These are phyloP conservation scores for Phylloporus scabripes DNA, from an alignment of 768 basidiomycete genomes.

Conservation along the genomic window DNA sequence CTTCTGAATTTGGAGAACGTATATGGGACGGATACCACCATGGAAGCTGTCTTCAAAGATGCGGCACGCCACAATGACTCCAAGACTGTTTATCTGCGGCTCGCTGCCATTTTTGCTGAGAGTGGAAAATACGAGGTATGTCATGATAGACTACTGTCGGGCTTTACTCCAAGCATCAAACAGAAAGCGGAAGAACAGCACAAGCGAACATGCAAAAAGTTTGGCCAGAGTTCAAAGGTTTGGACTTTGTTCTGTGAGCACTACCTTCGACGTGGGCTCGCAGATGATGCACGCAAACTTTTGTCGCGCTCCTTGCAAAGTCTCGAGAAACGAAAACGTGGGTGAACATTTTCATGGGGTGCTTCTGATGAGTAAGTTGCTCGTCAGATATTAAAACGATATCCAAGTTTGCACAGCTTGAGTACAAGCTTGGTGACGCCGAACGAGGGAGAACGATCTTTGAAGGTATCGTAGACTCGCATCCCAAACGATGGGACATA, in stretches of 20 bases:
- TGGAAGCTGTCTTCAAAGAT: conserved; percentile 84
- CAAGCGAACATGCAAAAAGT: conserved; percentile 88
- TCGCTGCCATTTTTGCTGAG: conserved; percentile 81
- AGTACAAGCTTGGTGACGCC: conserved; percentile 90
- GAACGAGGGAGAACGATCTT: conserved; percentile 96
- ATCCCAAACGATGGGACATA: conserved; percentile 91
- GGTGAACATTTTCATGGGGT: conserved; percentile 28
- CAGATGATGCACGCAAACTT: conserved; percentile 79
- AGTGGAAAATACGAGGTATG: conserved; percentile 74
- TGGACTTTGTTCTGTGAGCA: conserved; percentile 89
- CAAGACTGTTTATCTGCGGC: conserved; percentile 80
- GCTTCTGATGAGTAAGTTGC: background rate
- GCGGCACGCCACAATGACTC: conserved; percentile 89
- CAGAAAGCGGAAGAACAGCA: conserved; percentile 94
- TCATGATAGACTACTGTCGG: conserved; percentile 8
- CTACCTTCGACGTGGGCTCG: conserved; percentile 64
- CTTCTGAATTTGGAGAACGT: conserved; percentile 90
- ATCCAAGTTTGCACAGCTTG: conserved; percentile 89
- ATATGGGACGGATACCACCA: conserved; percentile 78
- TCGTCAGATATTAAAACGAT: conserved; percentile 87
- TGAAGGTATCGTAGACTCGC: conserved; percentile 93
- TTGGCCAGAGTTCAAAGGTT: conserved; percentile 86
- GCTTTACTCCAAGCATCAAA: background rate
- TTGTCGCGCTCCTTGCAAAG: conserved; percentile 85
- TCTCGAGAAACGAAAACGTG: conserved; percentile 91